Conservation (phyloP, 768 basidiomycete species). For the Collybiopsis confluens region DNA sequence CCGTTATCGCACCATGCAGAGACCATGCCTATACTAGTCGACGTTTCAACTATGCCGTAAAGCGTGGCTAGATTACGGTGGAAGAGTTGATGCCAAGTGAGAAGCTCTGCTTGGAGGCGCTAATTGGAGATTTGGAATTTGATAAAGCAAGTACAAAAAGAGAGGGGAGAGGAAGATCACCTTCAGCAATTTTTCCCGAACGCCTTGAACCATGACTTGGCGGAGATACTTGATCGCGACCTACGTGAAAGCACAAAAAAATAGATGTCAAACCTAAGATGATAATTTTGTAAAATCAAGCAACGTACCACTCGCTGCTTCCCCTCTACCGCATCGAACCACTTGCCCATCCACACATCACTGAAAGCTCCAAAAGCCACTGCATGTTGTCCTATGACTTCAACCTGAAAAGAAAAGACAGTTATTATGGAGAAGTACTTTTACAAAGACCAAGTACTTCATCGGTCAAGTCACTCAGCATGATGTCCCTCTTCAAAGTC, state of each 20-base stretch:
- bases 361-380: slow-evolving; percentile 54
- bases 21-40: slow-evolving; percentile 55
- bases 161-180: slow-evolving; percentile 19
- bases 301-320: slow-evolving; percentile 26
- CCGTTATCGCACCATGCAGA: slow-evolving; percentile 64
- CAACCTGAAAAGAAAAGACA: slow-evolving; percentile 3
- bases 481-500: slow-evolving; percentile 43
- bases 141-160: not conserved
- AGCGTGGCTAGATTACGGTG: slow-evolving; percentile 54
- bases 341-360: slow-evolving; percentile 58
- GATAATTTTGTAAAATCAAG: no score
- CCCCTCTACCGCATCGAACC: slow-evolving; percentile 44
- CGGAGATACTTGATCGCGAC: slow-evolving; percentile 59
- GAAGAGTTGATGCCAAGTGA: slow-evolving; percentile 53
- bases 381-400: slow-evolving; percentile 36
- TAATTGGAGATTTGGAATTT: slow-evolving; percentile 22
- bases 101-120: slow-evolving; percentile 54
- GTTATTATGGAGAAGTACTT: no score
- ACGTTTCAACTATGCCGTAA: slow-evolving; percentile 49
- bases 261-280: slow-evolving; percentile 22
- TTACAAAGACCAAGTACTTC: slow-evolving; percentile 31
- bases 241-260: slow-evolving; percentile 19
- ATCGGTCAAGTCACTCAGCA: slow-evolving; percentile 53
- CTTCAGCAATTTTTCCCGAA: slow-evolving; percentile 49
- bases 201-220: slow-evolving; percentile 44